Evolutionary conservation across 148 eudicot species (phyloP), one percentile per base, ranked within the genome.

Genomic region (Polygonum aviculare): DNA sequence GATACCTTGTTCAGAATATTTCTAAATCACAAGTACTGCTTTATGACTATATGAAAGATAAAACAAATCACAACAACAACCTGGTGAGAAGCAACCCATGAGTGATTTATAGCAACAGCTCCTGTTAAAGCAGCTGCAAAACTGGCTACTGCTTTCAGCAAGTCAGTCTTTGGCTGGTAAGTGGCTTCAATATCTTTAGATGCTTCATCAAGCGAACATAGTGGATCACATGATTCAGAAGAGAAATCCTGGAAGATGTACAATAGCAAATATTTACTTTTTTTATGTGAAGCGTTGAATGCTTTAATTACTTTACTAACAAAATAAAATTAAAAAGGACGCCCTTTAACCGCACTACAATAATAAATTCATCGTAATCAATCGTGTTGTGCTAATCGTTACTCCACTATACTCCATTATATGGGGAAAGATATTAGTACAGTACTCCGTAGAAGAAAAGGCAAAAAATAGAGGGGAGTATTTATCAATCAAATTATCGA

Each of bases 31-130:
- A 12, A 33, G 26, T 54, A 14, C n/a, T 4, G 4, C 45, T 6
- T 50, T 4, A 33, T 21, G 31, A 16, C 5, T 60, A 26, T 9
- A 69, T 51, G 39, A 76, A 35, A 49, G 54, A 79, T 26, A 75
- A 57, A 54, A 62, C 57, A 67, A 62, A 67, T 18, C 39, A 45
- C 40, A 70, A 38, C 35, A 78, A 3, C 62, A 77, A 92, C 98
- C 98, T 95, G 97, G 80, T 95, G 91, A 72, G 88, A 92, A 82
- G 97, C 98, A 73, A 95, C 98, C 97, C 93, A 92, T 2, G 96
- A 89, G 36, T 90, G 98, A 77, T 90, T 90, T 15, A 95, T 90
- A 33, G 97, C 97, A 40, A 83, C 81, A n/a, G 96, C 83, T 70
- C 97, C 96, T 2, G 86, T 89, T 74, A 84, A 85, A 70, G 96